Percentiles rank a stretch among this genome's conserved stretches.
Evolutionary conservation across 2,329 filamentous ascomycete species (phyloP).

Genomic region (Incumbomyces lentus): DNA sequence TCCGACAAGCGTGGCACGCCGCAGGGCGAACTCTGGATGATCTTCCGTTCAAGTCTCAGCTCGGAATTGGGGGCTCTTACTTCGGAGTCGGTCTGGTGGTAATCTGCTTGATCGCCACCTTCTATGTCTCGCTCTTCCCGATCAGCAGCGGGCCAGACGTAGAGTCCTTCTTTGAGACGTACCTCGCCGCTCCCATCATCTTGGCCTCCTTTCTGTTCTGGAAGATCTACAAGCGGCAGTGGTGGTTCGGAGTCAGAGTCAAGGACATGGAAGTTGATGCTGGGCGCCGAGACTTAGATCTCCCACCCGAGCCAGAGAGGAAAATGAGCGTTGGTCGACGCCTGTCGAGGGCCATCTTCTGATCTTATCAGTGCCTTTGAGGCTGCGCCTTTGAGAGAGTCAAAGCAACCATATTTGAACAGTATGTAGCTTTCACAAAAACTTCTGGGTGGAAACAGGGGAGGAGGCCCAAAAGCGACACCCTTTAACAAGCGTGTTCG

Average conservation of each 20-base stretch:
- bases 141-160: constrained; percentile 44
- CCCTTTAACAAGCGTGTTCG: no score
- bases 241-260: constrained; percentile 11
- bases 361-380: no score
- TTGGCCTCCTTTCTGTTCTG: constrained; percentile 31
- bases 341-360: constrained; percentile 12
- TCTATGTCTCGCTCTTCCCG: constrained; percentile 78
- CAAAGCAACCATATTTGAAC: no score
- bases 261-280: constrained; percentile 48
- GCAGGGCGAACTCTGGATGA: constrained; percentile 63
- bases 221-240: constrained; percentile 24
- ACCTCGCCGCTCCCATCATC: constrained; percentile 44
- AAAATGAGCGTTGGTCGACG: constrained; percentile 10
- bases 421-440: no score
- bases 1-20: constrained; percentile 66
- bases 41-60: constrained; percentile 70
- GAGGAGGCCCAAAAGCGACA: no score
- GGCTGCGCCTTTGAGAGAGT: no score
- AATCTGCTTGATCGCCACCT: constrained; percentile 69
- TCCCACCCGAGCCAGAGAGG: constrained; percentile 7
- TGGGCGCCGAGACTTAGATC: constrained; percentile 56
- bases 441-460: no score
- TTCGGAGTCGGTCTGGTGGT: constrained; percentile 58
- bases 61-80: constrained; percentile 71
- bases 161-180: constrained; percentile 57